phyloP scores from a whole-genome alignment of 176 grass and related monocot genomes.

The Raddia distichophylla region DNA sequence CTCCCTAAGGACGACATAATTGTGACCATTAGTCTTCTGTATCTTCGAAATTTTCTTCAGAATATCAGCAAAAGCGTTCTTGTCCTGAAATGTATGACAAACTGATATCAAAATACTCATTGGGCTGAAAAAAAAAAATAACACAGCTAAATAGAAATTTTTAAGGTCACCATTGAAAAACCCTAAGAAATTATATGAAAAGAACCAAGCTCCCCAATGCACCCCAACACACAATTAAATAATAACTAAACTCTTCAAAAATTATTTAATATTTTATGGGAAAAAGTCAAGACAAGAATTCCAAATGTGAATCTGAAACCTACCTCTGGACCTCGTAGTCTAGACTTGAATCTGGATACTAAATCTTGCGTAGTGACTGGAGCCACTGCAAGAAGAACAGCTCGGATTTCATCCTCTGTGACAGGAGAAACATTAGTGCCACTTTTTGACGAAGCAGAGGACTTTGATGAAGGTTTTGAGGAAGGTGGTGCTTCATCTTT shows the following conservation, averaged over 20 bases:
- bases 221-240: not conserved
- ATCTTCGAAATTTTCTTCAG: conserved; percentile 79
- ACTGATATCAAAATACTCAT: not conserved
- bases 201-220: not conserved
- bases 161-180: not conserved
- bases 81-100: conserved; percentile 53
- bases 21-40: conserved; percentile 82
- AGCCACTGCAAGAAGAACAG: conserved; percentile 74
- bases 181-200: conserved; percentile 18
- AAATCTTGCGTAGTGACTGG: conserved; percentile 88
- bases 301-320: not conserved
- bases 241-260: conserved; percentile 8
- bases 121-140: not conserved
- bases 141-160: not conserved
- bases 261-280: not conserved
- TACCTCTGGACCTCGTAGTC: conserved; percentile 84
- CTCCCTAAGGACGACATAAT: conserved; percentile 67
- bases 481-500: conserved; percentile 64
- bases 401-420: conserved; percentile 93
- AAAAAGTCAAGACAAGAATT: not conserved
- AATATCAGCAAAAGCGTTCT: conserved; percentile 74
- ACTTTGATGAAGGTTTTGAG: conserved; percentile 58
- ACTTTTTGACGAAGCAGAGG: conserved; percentile 46
- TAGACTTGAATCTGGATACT: conserved; percentile 91
- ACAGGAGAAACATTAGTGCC: conserved; percentile 59